These are phyloP conservation scores for Orbilia blumenaviensis DNA, from an alignment of 2,329 filamentous ascomycete genomes.

Conservation along the genomic window DNA sequence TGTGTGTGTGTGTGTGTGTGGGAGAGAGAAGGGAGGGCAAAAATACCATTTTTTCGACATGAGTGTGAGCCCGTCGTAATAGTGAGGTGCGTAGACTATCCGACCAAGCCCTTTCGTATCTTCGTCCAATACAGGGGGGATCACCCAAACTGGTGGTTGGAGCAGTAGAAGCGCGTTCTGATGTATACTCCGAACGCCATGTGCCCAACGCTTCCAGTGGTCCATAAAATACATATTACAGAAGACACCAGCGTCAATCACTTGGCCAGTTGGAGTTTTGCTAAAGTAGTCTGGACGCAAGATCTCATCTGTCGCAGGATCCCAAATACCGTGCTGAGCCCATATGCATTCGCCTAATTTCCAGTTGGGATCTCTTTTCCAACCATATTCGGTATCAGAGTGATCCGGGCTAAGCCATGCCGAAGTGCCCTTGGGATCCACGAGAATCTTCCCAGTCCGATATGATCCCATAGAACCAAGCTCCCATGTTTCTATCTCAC, in stretches of 20 bases:
- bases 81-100: slow-evolving; percentile 93
- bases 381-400: slow-evolving; percentile 88
- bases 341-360: slow-evolving; percentile 93
- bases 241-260: slow-evolving; percentile 82
- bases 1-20: no score
- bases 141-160: slow-evolving; percentile 89
- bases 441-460: slow-evolving; percentile 80
- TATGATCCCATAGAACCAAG: slow-evolving; percentile 93
- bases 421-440: slow-evolving; percentile 85
- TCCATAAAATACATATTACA: slow-evolving; percentile 92
- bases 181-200: slow-evolving; percentile 78
- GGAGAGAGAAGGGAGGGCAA: neutral
- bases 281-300: slow-evolving; percentile 88
- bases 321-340: slow-evolving; percentile 97
- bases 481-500: slow-evolving; percentile 89
- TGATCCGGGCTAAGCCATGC: slow-evolving; percentile 86
- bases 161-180: slow-evolving; percentile 85
- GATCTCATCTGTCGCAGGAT: slow-evolving; percentile 78
- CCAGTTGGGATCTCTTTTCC: slow-evolving; percentile 87
- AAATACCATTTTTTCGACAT: slow-evolving; percentile 92
- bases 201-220: slow-evolving; percentile 79
- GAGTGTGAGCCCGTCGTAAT: slow-evolving; percentile 94
- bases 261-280: slow-evolving; percentile 78
- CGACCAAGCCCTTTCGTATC: slow-evolving; percentile 62
- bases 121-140: slow-evolving; percentile 86